phyloP scores from a whole-genome alignment of 1,284 basidiomycete species.

The Sparassis latifolia region DNA sequence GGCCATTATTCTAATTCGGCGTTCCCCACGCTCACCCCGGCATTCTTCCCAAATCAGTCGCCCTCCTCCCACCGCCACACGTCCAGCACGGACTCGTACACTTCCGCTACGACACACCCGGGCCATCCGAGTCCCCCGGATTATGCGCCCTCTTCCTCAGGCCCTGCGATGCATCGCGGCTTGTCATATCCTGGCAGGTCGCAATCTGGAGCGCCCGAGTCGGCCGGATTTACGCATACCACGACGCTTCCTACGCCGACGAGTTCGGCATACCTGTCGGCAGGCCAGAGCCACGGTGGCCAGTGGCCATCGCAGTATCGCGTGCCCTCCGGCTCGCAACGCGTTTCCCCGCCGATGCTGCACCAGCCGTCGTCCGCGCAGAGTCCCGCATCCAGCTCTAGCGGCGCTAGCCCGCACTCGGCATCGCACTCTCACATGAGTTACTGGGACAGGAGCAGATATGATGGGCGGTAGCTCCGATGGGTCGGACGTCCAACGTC shows the following conservation, averaged over 20 bases:
- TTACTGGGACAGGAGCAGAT: slow-evolving; percentile 16
- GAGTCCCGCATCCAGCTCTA: slow-evolving; percentile 8
- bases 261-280: background rate
- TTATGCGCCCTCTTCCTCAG: slow-evolving; percentile 6
- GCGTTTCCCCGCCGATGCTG: slow-evolving; percentile 8
- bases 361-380: slow-evolving; percentile 8
- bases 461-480: slow-evolving; percentile 10
- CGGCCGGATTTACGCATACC: slow-evolving; percentile 7
- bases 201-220: slow-evolving; percentile 5
- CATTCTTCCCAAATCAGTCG: slow-evolving; percentile 36
- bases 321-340: slow-evolving; percentile 3
- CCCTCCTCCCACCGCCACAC: slow-evolving; percentile 16
- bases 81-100: slow-evolving; percentile 9
- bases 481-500: background rate
- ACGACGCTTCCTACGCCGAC: slow-evolving; percentile 7
- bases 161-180: slow-evolving; percentile 1
- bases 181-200: slow-evolving; percentile 5
- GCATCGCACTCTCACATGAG: slow-evolving; percentile 8
- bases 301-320: slow-evolving; percentile 14
- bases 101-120: slow-evolving; percentile 21
- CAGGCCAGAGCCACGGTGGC: background rate
- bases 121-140: slow-evolving; percentile 10
- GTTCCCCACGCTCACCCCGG: slow-evolving; percentile 31
- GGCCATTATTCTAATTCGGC: slow-evolving; percentile 17
- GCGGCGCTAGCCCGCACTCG: slow-evolving; percentile 8